Conservation (phyloP, 768 basidiomycete species). For the Xerocomus potaroensis region DNA sequence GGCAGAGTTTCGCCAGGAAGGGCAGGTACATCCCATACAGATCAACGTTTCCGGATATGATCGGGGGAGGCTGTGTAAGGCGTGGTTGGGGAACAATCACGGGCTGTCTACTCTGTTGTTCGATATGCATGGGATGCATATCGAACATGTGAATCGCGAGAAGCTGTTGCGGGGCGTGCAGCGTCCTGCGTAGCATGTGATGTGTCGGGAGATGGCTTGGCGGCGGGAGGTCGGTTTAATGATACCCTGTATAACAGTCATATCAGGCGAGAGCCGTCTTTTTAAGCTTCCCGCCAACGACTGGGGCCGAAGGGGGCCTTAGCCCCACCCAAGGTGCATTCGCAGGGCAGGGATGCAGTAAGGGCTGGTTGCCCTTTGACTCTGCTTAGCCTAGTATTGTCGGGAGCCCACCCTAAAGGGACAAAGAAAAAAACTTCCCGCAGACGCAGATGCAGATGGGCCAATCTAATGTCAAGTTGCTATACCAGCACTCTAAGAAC, state of each 20-base stretch:
- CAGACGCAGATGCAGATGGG: constrained; percentile 16
- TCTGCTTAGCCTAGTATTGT: no score
- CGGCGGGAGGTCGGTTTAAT: constrained; percentile 9
- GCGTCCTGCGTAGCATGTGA: constrained; percentile 11
- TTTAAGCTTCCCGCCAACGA: constrained; percentile 19
- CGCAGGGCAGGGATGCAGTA: no score
- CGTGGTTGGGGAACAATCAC: constrained; percentile 3
- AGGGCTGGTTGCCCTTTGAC: no score
- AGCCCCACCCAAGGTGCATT: no score
- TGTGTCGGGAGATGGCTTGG: constrained; percentile 6
- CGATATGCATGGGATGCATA: neutral
- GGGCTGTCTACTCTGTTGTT: constrained; percentile 9
- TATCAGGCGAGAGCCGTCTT: constrained; percentile 19
- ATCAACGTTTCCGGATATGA: constrained; percentile 36
- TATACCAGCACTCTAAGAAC: neutral
- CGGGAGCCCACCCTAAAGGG: no score
- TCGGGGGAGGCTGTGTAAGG: constrained; percentile 5
- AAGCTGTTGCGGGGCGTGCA: constrained; percentile 1
- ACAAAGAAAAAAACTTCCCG: no score
- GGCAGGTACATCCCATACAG: constrained; percentile 38
- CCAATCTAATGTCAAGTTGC: constrained; percentile 7
- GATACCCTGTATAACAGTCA: constrained; percentile 1
- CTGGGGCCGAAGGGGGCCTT: no score
- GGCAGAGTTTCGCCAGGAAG: constrained; percentile 32
- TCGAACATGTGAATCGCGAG: constrained; percentile 7